Base-by-base conservation (phyloP, 257 asterid genomes). In the Petrea volubilis region DNA sequence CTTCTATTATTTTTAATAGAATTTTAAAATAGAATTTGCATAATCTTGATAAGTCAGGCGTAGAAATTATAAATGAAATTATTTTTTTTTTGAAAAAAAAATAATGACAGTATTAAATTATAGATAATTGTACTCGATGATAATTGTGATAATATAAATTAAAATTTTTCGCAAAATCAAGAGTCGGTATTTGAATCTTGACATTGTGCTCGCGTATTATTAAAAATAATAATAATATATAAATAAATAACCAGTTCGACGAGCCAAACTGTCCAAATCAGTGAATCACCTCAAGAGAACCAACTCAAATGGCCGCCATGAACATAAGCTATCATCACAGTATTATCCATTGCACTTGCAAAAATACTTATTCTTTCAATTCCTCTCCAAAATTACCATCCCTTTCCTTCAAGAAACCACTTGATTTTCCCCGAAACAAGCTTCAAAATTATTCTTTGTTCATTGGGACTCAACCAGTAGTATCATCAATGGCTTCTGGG, bases 401-500 rank as follows among this genome's bases (percentile, higher is more conserved):
- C 24, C 38, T 70, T n/a, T 68, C 46, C 78, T 29, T 73, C 52
- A 73, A 34, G 56, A 71, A 65, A 62, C 75, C 73, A 52, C 58
- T 64, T 34, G 3, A 15, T 50, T 68, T 34, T 46, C 74, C 53
- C 53, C 25, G 41, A 29, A 61, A 61, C 57, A 81, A 76, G 64
- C 74, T 64, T 73, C 78, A 9, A 41, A 36, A 38, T 66, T 70
- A 36, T 43, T 47, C 81, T 25, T 74, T 74, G 64, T 49, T 36
- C 60, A 46, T 15, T 69, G 53, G 70, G 25, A 24, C 7, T 68
- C 52, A 55, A 38, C 75, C 49, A 12, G 62, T 79, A 56, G 68
- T 64, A 28, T 67, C 76, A 57, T 72, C 82, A 70, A 79, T 74
- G 73, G 74, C 84, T 77, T 65, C 87, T 67, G 53, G 88, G 95